Conservation (phyloP, 805 yeast species). For the Lipomyces kockii region DNA sequence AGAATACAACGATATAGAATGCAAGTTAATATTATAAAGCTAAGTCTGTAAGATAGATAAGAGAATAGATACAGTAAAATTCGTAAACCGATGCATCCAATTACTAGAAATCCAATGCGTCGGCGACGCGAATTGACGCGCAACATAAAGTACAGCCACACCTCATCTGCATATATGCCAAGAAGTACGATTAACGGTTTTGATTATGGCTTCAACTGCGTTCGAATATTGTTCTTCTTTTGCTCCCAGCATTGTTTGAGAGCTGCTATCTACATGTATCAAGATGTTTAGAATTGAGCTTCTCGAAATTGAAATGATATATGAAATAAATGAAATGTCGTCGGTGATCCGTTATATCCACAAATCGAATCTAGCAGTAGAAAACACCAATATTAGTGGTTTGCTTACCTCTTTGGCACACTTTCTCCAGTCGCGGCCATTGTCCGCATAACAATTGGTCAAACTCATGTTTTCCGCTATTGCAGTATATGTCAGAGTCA, state of each 20-base stretch:
- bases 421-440: constrained; percentile 73
- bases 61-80: neutral
- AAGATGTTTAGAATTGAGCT: neutral
- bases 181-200: neutral
- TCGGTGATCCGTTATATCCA: neutral
- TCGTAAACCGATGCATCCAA: neutral
- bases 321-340: neutral
- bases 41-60: neutral
- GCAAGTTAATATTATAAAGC: neutral
- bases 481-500: constrained; percentile 10
- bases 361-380: neutral
- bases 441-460: constrained; percentile 79
- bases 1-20: neutral
- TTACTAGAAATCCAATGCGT: neutral
- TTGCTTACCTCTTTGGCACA: constrained; percentile 64
- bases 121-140: neutral
- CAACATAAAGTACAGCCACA: neutral
- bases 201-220: constrained; percentile 11
- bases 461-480: constrained; percentile 68
- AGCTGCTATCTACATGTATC: constrained; percentile 52
- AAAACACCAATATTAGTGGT: neutral
- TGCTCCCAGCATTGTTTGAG: constrained; percentile 67
- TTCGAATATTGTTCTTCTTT: constrained; percentile 59
- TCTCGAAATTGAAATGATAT: neutral
- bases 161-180: neutral